Evolutionary conservation across 1,284 basidiomycete species (phyloP).

Genomic region (Limonomyces culmigenus): DNA sequence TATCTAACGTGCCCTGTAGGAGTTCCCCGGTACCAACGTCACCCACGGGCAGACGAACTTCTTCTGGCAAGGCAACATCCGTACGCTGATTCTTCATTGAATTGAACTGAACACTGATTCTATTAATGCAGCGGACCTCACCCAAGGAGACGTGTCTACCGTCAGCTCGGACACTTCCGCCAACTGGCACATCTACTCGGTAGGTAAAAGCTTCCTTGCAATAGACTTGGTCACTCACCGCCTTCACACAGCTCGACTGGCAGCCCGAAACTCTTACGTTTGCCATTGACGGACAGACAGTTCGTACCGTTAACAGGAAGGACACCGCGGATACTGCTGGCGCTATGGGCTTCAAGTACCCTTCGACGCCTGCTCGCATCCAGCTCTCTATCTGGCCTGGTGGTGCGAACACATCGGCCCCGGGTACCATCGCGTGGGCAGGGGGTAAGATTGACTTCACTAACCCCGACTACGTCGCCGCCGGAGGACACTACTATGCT

Average conservation of each 20-base stretch:
- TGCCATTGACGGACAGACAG: constrained; percentile 49
- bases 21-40: constrained; percentile 49
- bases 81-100: constrained; percentile 23
- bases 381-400: constrained; percentile 73
- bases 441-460: constrained; percentile 68
- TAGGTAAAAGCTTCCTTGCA: constrained; percentile 17
- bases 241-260: constrained; percentile 50
- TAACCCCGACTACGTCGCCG: constrained; percentile 44
- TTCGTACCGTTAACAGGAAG: constrained; percentile 47
- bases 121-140: constrained; percentile 19
- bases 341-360: constrained; percentile 43
- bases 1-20: too few species aligned
- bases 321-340: constrained; percentile 36
- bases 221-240: constrained; percentile 1
- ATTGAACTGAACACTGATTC: constrained; percentile 1
- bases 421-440: constrained; percentile 62
- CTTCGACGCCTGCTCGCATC: constrained; percentile 60
- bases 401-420: constrained; percentile 38
- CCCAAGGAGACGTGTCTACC: constrained; percentile 26
- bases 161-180: constrained; percentile 41
- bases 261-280: constrained; percentile 49
- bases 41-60: constrained; percentile 59
- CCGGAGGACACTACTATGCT: constrained; percentile 45
- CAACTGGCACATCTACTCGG: constrained; percentile 66
- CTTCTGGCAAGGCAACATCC: constrained; percentile 63